phyloP scores from a whole-genome alignment of 106 monocot species.

The Narthecium ossifragum region DNA sequence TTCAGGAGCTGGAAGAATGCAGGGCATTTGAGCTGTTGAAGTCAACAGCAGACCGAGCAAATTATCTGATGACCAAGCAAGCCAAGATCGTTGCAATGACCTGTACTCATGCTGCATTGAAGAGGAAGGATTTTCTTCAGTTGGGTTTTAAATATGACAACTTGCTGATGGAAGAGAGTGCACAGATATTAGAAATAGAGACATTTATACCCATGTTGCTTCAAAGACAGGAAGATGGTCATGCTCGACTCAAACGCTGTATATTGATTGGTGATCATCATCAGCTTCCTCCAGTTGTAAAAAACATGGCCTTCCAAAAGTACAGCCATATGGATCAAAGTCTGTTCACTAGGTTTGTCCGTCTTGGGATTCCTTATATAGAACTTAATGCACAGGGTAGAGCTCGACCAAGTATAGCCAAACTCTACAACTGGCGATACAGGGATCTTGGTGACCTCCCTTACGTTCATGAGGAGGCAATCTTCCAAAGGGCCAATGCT shows the following conservation, averaged over 20 bases:
- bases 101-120: slow-evolving; percentile 97
- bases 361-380: slow-evolving; percentile 93
- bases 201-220: slow-evolving; percentile 99
- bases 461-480: slow-evolving; percentile 54
- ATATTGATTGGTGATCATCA: slow-evolving; percentile 98
- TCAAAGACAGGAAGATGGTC: slow-evolving; percentile 97
- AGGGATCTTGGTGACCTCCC: slow-evolving; percentile 93
- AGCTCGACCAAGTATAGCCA: slow-evolving; percentile 80
- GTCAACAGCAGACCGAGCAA: slow-evolving; percentile 93
- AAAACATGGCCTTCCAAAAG: slow-evolving; percentile 99
- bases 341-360: slow-evolving; percentile 95
- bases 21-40: slow-evolving; percentile 96
- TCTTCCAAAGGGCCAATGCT: slow-evolving; percentile 89
- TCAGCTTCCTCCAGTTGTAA: slow-evolving; percentile 98
- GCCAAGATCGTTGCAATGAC: slow-evolving; percentile 99
- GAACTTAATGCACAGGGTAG: slow-evolving; percentile 98
- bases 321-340: slow-evolving; percentile 99
- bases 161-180: slow-evolving; percentile 99
- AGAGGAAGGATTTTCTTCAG: slow-evolving; percentile 94
- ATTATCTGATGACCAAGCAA: slow-evolving; percentile 99
- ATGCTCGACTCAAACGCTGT: slow-evolving; percentile 90
- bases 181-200: slow-evolving; percentile 97
- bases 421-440: slow-evolving; percentile 98
- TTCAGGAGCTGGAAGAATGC: slow-evolving; percentile 97
- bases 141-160: slow-evolving; percentile 98